Evolutionary conservation across 768 basidiomycete species (phyloP).

Genomic region (Rhodocollybia butyracea): DNA sequence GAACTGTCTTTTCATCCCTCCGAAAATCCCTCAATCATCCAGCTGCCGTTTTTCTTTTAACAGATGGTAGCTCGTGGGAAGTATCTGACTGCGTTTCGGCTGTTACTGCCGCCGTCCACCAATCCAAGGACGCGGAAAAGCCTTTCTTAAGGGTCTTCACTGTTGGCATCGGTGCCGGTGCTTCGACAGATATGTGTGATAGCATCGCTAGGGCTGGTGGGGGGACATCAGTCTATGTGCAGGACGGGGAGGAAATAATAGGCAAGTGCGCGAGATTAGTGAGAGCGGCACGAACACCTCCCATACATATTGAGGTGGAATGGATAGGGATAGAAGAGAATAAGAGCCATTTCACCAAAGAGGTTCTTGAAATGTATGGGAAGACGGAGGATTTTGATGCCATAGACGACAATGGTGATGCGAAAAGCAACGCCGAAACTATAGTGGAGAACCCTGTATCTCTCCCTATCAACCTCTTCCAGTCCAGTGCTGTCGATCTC

Average conservation of each 20-base stretch:
- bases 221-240: background rate
- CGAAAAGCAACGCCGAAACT: too few species aligned
- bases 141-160: slow-evolving; percentile 12
- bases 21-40: background rate
- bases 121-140: background rate
- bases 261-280: slow-evolving; percentile 7
- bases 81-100: background rate
- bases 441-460: background rate
- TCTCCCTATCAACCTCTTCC: background rate
- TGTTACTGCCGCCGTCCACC: background rate
- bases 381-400: background rate
- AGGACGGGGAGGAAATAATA: background rate
- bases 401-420: background rate
- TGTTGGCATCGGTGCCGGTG: slow-evolving; percentile 10
- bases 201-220: slow-evolving; percentile 12
- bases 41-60: slow-evolving; percentile 11
- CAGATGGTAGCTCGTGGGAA: slow-evolving; percentile 11
- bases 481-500: background rate
- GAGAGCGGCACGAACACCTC: slow-evolving; percentile 7
- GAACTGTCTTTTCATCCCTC: background rate
- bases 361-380: too few species aligned
- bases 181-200: slow-evolving; percentile 12
- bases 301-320: background rate
- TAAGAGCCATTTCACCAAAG: too few species aligned
- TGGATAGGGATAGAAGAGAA: background rate